These are phyloP conservation scores for Diaporthe sp. DNA, from an alignment of 2,329 filamentous ascomycete species.

Conservation along the genomic window DNA sequence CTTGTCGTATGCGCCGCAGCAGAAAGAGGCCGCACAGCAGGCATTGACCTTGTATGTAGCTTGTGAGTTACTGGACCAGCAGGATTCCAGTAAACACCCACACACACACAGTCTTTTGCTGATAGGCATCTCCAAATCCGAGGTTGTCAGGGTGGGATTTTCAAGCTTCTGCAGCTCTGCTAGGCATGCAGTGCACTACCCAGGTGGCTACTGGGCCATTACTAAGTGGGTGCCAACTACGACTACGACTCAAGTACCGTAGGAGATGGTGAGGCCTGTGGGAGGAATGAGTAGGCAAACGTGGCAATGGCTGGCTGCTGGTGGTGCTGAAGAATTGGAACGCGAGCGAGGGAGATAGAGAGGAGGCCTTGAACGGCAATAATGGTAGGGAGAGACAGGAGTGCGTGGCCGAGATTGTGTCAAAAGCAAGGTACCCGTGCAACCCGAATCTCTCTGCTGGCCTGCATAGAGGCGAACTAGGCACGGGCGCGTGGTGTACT, in stretches of 20 bases:
- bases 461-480: not conserved
- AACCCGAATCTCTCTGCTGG: not conserved
- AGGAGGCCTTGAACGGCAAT: not conserved
- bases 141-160: not conserved
- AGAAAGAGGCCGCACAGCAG: slow-evolving; percentile 24
- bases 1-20: not conserved
- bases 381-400: slow-evolving; percentile 18
- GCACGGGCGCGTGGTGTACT: not conserved
- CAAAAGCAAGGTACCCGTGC: not conserved
- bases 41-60: slow-evolving; percentile 27
- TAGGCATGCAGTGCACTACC: not conserved
- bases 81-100: not conserved
- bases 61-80: slow-evolving; percentile 18
- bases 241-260: not conserved
- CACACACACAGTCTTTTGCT: not conserved
- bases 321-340: not conserved
- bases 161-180: slow-evolving; percentile 12
- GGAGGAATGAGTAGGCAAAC: not conserved
- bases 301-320: not conserved
- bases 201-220: not conserved
- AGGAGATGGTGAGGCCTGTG: not conserved
- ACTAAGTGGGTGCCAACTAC: not conserved
- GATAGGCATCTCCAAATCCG: slow-evolving; percentile 4
- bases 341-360: not conserved
- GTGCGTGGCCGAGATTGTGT: not conserved